Evolutionary conservation across 805 yeast genomes (phyloP).

Genomic region (Candida gorgasii): DNA sequence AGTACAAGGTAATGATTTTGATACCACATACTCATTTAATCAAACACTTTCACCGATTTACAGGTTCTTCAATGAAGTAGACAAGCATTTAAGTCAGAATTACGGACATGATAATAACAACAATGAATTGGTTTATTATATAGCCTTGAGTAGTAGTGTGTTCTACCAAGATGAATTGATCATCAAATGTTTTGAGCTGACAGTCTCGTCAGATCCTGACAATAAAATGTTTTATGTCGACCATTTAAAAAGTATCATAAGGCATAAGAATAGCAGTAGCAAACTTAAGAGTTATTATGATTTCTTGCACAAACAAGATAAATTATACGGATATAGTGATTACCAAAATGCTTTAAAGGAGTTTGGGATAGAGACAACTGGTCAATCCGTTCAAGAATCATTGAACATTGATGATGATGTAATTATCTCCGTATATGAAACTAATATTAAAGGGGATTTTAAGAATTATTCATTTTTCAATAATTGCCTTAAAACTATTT

Average conservation of each 20-base stretch:
- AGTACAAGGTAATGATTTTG: constrained; percentile 27
- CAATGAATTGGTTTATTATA: constrained; percentile 26
- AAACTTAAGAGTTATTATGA: constrained; percentile 28
- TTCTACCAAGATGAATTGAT: constrained; percentile 42
- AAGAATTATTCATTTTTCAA: constrained; percentile 39
- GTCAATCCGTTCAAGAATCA: constrained; percentile 3
- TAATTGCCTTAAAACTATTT: constrained; percentile 28
- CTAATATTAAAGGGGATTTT: constrained; percentile 30
- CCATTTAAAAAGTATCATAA: constrained; percentile 27
- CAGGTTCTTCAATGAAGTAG: constrained; percentile 37
- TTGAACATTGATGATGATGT: constrained; percentile 32
- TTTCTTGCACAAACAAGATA: constrained; percentile 26
- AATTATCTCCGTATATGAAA: constrained; percentile 35
- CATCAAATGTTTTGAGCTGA: constrained; percentile 40
- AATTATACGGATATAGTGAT: constrained; percentile 35
- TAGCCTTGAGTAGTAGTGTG: constrained; percentile 29
- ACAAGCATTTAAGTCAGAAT: constrained; percentile 31
- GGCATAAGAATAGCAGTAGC: constrained; percentile 12
- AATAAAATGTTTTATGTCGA: constrained; percentile 41
- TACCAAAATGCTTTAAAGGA: constrained; percentile 32
- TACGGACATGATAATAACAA: constrained; percentile 20
- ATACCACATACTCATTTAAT: constrained; percentile 29
- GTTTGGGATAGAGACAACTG: constrained; percentile 27
- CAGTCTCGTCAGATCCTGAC: constrained; percentile 31
- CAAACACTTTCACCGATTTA: constrained; percentile 35